Evolutionary conservation across 192 early-diverging fungal species (phyloP).

Genomic region (Martensiomyces pterosporus): DNA sequence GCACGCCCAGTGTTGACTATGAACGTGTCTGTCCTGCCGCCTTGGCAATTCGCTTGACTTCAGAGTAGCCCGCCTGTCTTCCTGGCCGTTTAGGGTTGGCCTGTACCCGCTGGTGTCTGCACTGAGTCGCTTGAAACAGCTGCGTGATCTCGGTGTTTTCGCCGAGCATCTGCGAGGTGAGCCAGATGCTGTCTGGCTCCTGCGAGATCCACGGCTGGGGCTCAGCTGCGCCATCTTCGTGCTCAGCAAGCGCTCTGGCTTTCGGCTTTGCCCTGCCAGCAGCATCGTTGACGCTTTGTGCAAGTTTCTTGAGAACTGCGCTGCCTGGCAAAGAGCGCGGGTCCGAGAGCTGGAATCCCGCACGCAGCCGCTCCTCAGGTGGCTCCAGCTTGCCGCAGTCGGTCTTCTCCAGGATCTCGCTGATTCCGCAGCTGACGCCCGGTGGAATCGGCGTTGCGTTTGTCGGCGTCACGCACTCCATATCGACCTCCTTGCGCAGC

Average conservation of each 20-base stretch:
- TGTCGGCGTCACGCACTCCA: slow-evolving; percentile 83
- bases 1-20: not conserved
- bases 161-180: slow-evolving; percentile 28
- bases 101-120: too few relatives aligned
- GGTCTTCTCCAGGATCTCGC: slow-evolving; percentile 20
- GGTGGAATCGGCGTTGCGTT: slow-evolving; percentile 56
- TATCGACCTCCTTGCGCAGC: slow-evolving; percentile 86
- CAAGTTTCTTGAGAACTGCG: too few relatives aligned
- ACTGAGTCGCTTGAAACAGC: slow-evolving; percentile 2
- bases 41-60: too few relatives aligned
- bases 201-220: not conserved
- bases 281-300: too few relatives aligned
- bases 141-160: slow-evolving; percentile 6
- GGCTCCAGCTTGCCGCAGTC: slow-evolving; percentile 14
- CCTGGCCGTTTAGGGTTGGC: too few relatives aligned
- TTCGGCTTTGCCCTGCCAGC: not conserved
- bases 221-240: too few relatives aligned
- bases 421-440: slow-evolving; percentile 40
- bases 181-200: slow-evolving; percentile 12
- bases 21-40: too few relatives aligned
- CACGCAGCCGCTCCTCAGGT: not conserved
- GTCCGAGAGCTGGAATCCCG: slow-evolving; percentile 8
- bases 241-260: too few relatives aligned
- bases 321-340: too few relatives aligned
- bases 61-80: too few relatives aligned